Evolutionary conservation across 148 eudicot genomes (phyloP), one percentile per base, ranked within the genome.

Genomic region (Camellia japonica): DNA sequence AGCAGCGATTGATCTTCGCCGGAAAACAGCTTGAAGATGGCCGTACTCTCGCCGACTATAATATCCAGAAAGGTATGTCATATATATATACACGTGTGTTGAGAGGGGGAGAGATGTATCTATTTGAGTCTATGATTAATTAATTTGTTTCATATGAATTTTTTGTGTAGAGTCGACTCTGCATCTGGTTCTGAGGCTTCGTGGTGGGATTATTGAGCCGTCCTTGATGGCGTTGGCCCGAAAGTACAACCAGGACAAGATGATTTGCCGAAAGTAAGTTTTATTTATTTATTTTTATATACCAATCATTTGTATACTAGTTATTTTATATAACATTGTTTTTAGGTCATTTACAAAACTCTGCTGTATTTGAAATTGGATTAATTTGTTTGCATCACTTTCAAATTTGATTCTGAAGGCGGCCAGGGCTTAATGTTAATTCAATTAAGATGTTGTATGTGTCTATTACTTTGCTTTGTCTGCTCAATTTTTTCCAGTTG

Each of bases 121-220:
- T 42, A 30, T 20, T 55, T 20, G 4, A 6, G 9, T 23, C 30
- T 23, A 30, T 44, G 52, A 43, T 5, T 49, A 43, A 11, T 75
- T 18, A 61, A 43, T 60, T 15, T 52, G 56, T 41, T 55, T 58
- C 3, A 55, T 47, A 43, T 70, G 18, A 9, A 42, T 16, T 13
- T 20, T 69, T 30, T 81, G 58, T 18, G 58, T 18, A 76, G 84
- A 81, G 62, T 81, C 80, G 6, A 81, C 84, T 11, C 76, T 81
- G 68, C 84, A 81, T 81, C 75, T 81, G 79, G 84, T 81, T 54
- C 69, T 81, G 63, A 76, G 84, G 80, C 80, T 81, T 76, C 84
- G 84, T 30, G 84, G 84, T 47, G 84, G 80, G 61, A 81, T 81
- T 56, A 81, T 81, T 81, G 84, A 76, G 63, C 84, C 84, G 6